A percentile compares a stretch with the other conserved stretches of the same genome.
Evolutionary conservation across 2,329 filamentous ascomycete species (phyloP).

Genomic region (Claviceps sp.): DNA sequence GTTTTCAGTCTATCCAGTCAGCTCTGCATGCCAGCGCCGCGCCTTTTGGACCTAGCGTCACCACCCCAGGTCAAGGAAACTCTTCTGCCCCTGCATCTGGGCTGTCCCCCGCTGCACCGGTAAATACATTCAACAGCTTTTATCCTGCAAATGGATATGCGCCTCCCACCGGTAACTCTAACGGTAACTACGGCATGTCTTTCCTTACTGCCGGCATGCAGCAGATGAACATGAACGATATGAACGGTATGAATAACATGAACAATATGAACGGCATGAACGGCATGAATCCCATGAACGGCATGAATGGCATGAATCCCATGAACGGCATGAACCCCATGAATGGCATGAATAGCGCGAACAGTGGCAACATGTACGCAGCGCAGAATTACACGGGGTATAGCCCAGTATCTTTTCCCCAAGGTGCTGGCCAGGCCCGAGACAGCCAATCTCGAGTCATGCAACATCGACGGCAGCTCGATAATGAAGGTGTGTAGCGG

Average conservation of each 20-base stretch:
- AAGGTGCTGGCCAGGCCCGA: conserved; percentile 39
- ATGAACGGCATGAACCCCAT: conserved; percentile 22
- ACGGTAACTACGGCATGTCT: conserved; percentile 15
- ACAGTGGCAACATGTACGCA: conserved; percentile 34
- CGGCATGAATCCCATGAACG: conserved; percentile 13
- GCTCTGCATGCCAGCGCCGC: conserved; percentile 68
- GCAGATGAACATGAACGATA: conserved; percentile 38
- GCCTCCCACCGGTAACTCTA: conserved; percentile 12
- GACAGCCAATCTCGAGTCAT: conserved; percentile 68
- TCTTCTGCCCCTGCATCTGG: conserved; percentile 14
- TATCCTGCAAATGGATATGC: conserved; percentile 19
- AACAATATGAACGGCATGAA: conserved; percentile 16
- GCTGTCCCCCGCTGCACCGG: conserved; percentile 11
- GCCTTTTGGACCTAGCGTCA: conserved; percentile 55
- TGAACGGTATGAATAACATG: no score
- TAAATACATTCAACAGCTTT: conserved; percentile 19
- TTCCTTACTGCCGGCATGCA: conserved; percentile 58
- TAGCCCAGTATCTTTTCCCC: conserved; percentile 33
- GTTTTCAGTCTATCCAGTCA: conserved; percentile 51
- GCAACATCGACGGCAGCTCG: conserved; percentile 60
- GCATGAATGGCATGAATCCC: conserved; percentile 24
- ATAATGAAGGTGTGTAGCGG: conserved; percentile 48
- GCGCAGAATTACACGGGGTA: conserved; percentile 47
- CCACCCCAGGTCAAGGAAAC: conserved; percentile 15
- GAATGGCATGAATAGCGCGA: conserved; percentile 20